A percentile compares a stretch with the other conserved stretches of the same genome.
phyloP scores from a whole-genome alignment of 208 protist genomes.

The Vickermania ingenoplastis region DNA sequence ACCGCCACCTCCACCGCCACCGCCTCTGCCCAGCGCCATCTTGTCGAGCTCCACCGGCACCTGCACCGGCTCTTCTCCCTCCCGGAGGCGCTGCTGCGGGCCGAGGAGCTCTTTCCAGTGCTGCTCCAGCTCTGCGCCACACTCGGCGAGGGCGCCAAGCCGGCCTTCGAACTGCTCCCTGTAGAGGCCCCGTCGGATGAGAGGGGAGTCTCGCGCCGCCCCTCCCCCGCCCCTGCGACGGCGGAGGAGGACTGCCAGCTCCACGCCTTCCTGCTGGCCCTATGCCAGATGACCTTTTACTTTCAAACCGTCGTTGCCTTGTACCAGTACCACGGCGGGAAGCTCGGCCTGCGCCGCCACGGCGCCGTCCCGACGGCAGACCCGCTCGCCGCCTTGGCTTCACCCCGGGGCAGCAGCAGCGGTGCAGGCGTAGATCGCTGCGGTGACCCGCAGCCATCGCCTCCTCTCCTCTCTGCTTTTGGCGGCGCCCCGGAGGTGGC shows the following conservation, averaged over 20 bases:
- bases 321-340: not conserved
- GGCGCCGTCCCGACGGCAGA: too few relatives aligned
- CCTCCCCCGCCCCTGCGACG: too few relatives aligned
- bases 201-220: too few relatives aligned
- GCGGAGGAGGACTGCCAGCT: not conserved
- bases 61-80: not conserved
- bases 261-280: not conserved
- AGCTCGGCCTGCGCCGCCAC: not conserved
- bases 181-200: not conserved
- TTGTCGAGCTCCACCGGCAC: not conserved
- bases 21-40: not conserved
- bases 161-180: not conserved
- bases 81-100: not conserved
- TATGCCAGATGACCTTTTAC: not conserved
- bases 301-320: not conserved
- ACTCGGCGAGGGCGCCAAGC: not conserved
- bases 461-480: too few relatives aligned
- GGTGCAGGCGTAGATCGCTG: not conserved
- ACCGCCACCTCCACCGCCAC: not conserved
- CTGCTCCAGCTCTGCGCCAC: not conserved
- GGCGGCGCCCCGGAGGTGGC: not conserved
- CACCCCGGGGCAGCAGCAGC: too few relatives aligned
- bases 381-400: too few relatives aligned
- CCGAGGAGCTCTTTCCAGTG: not conserved
- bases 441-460: too few relatives aligned